phyloP scores from a whole-genome alignment of 2,329 filamentous ascomycete genomes.

The Bipolaris oryzae region DNA sequence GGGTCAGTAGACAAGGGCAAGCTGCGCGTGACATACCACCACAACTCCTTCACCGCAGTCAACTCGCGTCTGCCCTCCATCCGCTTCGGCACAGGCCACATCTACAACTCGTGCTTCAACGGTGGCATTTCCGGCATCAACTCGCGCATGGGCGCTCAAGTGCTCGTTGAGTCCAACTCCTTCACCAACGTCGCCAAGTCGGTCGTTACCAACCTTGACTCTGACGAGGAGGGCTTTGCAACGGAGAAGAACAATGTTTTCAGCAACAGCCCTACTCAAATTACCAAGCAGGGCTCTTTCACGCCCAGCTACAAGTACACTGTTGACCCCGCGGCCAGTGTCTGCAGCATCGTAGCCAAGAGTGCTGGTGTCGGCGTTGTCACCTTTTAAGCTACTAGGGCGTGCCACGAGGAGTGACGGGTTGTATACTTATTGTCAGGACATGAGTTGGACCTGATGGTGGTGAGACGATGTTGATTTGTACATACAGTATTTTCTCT shows the following conservation, averaged over 20 bases:
- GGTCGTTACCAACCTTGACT: constrained; percentile 64
- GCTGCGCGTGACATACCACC: constrained; percentile 68
- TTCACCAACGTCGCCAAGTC: constrained; percentile 64
- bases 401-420: too few relatives aligned
- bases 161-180: constrained; percentile 54
- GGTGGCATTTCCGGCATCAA: constrained; percentile 50
- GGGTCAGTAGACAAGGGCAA: constrained; percentile 61
- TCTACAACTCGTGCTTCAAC: constrained; percentile 59
- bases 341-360: constrained; percentile 36
- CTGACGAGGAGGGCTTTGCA: constrained; percentile 58
- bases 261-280: constrained; percentile 51
- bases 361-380: constrained; percentile 42
- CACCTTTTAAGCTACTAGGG: constrained; percentile 28
- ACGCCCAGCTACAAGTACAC: constrained; percentile 62
- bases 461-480: constrained; percentile 8
- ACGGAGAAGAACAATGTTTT: constrained; percentile 54
- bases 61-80: constrained; percentile 68
- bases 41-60: constrained; percentile 69
- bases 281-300: constrained; percentile 58
- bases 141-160: constrained; percentile 52
- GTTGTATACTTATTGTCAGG: not conserved
- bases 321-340: constrained; percentile 32
- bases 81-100: constrained; percentile 69
- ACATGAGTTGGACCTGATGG: constrained; percentile 4
- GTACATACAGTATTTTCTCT: constrained; percentile 26